phyloP scores from a whole-genome alignment of 305 asterid genomes.

The Solanum hybrid region DNA sequence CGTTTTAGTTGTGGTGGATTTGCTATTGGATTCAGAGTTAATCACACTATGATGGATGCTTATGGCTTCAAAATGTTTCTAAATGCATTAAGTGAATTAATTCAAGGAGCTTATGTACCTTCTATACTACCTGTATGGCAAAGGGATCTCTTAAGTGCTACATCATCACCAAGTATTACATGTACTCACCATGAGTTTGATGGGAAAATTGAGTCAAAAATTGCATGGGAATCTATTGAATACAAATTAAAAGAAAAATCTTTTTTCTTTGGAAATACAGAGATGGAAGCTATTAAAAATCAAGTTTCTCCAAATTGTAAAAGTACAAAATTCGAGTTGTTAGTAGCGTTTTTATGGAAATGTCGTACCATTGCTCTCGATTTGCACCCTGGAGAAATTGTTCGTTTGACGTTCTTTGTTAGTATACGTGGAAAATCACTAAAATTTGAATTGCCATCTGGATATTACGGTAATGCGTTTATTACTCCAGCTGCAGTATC shows the following conservation, averaged over 20 bases:
- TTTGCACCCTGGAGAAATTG: too few species aligned
- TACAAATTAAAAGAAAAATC: not conserved
- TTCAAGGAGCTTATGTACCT: not conserved
- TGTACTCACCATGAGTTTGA: conserved; percentile 3
- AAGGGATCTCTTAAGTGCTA: conserved; percentile 7
- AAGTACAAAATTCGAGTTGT: not conserved
- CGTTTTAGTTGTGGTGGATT: conserved; percentile 16
- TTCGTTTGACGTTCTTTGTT: too few species aligned
- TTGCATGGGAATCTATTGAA: not conserved
- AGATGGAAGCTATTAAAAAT: not conserved
- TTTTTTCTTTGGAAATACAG: conserved; percentile 3
- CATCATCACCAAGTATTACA: not conserved
- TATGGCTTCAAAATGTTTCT: not conserved
- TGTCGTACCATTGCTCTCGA: not conserved
- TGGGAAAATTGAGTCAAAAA: not conserved
- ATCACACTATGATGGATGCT: conserved; percentile 11
- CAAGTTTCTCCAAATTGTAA: not conserved
- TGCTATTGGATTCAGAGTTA: not conserved
- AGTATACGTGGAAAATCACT: too few species aligned
- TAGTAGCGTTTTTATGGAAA: not conserved
- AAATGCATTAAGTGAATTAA: conserved; percentile 3
- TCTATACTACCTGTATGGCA: conserved; percentile 1
- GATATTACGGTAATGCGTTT: too few species aligned
- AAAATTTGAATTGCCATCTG: too few species aligned
- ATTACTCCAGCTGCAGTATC: not conserved